A percentile compares a stretch with the other conserved stretches of the same genome.
phyloP scores from a whole-genome alignment of 2,329 filamentous ascomycete species.

The Epichloe baconii region DNA sequence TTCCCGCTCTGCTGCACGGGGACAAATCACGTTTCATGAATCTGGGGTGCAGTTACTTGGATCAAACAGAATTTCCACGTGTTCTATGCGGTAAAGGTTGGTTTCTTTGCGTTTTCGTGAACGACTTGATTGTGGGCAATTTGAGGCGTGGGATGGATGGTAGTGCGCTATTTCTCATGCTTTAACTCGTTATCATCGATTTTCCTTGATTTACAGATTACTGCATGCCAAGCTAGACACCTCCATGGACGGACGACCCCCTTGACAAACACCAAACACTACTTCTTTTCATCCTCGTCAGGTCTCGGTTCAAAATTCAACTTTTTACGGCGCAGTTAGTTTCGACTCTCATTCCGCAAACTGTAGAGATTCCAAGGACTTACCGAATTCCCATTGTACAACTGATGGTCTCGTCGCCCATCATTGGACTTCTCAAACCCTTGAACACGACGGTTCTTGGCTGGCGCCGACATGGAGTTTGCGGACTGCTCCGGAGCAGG shows the following conservation, averaged over 20 bases:
- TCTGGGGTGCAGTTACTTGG: not conserved
- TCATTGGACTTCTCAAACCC: slow-evolving; percentile 34
- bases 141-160: no score
- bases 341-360: not conserved
- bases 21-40: slow-evolving; percentile 1
- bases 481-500: not conserved
- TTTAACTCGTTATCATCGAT: no score
- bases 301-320: slow-evolving; percentile 56
- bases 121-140: no score
- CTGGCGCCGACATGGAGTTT: slow-evolving; percentile 9
- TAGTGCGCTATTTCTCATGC: no score
- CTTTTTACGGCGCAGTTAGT: slow-evolving; percentile 22
- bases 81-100: no score
- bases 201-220: not conserved
- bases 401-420: slow-evolving; percentile 47
- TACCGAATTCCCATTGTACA: slow-evolving; percentile 89
- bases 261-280: not conserved
- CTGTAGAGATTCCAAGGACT: slow-evolving; percentile 13
- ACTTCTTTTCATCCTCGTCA: slow-evolving; percentile 34
- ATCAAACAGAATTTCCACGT: no score
- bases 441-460: slow-evolving; percentile 13
- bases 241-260: not conserved
- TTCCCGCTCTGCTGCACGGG: slow-evolving; percentile 13
- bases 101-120: no score
- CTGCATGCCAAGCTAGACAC: not conserved